Conservation (phyloP, 2,329 filamentous ascomycete species). For the Pseudocercospora pini-densiflorae region DNA sequence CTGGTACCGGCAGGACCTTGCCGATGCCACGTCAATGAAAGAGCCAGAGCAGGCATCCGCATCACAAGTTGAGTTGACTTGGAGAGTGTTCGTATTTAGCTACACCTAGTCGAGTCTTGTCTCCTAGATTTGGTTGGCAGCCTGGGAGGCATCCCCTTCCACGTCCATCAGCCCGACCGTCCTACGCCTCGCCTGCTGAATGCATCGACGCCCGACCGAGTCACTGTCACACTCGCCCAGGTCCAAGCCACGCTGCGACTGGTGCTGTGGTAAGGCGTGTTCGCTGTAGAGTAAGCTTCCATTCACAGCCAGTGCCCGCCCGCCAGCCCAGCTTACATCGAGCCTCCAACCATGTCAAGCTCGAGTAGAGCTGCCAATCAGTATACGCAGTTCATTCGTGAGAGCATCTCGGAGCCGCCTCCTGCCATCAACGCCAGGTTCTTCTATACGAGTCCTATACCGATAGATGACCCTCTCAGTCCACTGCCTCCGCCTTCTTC, state of each 20-base stretch:
- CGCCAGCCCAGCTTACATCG: not conserved
- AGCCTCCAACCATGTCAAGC: constrained; percentile 11
- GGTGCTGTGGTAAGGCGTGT: not conserved
- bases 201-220: constrained; percentile 2
- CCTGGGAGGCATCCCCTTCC: no score
- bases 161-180: not conserved
- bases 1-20: constrained; percentile 7
- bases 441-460: constrained; percentile 43
- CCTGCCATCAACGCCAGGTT: constrained; percentile 42
- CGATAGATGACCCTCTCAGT: constrained; percentile 47
- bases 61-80: not conserved
- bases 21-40: constrained; percentile 19
- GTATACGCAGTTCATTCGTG: constrained; percentile 46
- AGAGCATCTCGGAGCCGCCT: constrained; percentile 43
- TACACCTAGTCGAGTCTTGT: not conserved
- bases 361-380: constrained; percentile 14
- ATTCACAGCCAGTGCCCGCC: not conserved
- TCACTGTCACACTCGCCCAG: not conserved
- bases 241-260: not conserved
- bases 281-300: not conserved
- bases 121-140: constrained; percentile 8
- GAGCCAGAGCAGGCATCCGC: constrained; percentile 17
- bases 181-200: not conserved
- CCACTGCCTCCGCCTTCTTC: constrained; percentile 41
- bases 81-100: not conserved